These are phyloP conservation scores for Astragalus glycyphyllos DNA, from an alignment of 306 rosid species.

Conservation along the genomic window DNA sequence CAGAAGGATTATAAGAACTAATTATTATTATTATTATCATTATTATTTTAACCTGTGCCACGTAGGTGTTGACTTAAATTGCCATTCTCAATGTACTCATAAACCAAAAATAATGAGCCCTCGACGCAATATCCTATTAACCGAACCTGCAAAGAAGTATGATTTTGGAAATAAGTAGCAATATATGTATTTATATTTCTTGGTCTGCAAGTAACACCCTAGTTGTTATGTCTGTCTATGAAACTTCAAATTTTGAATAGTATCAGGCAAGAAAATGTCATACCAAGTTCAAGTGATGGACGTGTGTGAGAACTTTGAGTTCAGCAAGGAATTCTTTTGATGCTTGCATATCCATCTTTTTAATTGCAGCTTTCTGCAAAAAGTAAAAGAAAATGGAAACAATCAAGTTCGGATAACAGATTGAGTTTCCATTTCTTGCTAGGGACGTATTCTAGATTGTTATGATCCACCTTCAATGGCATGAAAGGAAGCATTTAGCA, in stretches of 20 bases:
- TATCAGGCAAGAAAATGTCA: constrained; percentile 17
- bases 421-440: constrained; percentile 14
- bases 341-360: constrained; percentile 88
- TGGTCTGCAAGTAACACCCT: constrained; percentile 21
- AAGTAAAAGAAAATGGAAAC: not conserved
- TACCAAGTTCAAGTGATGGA: constrained; percentile 89
- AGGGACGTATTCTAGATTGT: constrained; percentile 5
- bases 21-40: not conserved
- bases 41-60: constrained; percentile 50
- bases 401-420: constrained; percentile 21
- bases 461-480: not conserved
- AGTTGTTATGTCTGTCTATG: not conserved
- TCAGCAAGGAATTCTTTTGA: constrained; percentile 78
- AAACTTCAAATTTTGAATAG: constrained; percentile 9
- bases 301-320: constrained; percentile 72
- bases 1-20: not conserved
- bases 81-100: constrained; percentile 76
- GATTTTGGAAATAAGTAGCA: not conserved
- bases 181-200: constrained; percentile 24
- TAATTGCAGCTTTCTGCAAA: constrained; percentile 72
- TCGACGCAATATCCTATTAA: constrained; percentile 79
- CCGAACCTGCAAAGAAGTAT: constrained; percentile 60
- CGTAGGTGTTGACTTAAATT: constrained; percentile 73
- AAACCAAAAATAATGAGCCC: constrained; percentile 74
- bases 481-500: no score